phyloP scores from a whole-genome alignment of 371 early-diverging fungal species.

The Syncephalastrum monosporum region DNA sequence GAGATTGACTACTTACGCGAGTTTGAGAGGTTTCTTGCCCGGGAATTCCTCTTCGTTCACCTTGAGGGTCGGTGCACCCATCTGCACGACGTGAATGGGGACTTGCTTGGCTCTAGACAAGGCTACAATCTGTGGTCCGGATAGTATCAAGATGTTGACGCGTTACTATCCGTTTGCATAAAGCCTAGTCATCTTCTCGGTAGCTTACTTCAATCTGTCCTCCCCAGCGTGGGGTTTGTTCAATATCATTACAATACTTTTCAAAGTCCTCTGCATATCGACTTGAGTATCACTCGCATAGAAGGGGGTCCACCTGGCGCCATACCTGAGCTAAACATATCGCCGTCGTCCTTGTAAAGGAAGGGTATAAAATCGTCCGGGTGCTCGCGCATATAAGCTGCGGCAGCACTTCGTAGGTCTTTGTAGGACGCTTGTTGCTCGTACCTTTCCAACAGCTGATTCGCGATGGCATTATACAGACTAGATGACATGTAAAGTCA shows the following conservation, averaged over 20 bases:
- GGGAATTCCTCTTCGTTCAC: slow-evolving; percentile 74
- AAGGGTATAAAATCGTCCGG: slow-evolving; percentile 90
- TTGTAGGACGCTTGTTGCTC: slow-evolving; percentile 45
- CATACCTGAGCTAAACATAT: slow-evolving; percentile 59
- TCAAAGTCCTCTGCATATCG: slow-evolving; percentile 61
- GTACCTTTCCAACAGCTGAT: slow-evolving; percentile 69
- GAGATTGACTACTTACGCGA: slow-evolving; percentile 63
- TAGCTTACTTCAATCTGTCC: slow-evolving; percentile 88
- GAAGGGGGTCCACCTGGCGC: not conserved
- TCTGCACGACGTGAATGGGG: slow-evolving; percentile 78
- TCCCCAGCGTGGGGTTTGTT: slow-evolving; percentile 88
- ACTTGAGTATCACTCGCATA: not conserved
- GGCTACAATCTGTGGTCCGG: slow-evolving; percentile 64
- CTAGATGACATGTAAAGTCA: slow-evolving; percentile 28
- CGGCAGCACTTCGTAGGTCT: slow-evolving; percentile 69
- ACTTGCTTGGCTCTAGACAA: slow-evolving; percentile 68
- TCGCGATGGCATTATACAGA: slow-evolving; percentile 84
- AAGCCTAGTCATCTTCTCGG: not conserved
- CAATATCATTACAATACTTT: slow-evolving; percentile 77
- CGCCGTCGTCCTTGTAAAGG: slow-evolving; percentile 76
- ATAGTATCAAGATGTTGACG: not conserved
- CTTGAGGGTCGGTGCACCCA: slow-evolving; percentile 70
- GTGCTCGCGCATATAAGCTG: slow-evolving; percentile 76
- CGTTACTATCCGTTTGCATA: not conserved
- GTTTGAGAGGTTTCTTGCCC: slow-evolving; percentile 60